Percentiles rank a stretch among this genome's conserved stretches.
Conservation (phyloP, 805 yeast species). For the Yamadazyma laniorum region DNA sequence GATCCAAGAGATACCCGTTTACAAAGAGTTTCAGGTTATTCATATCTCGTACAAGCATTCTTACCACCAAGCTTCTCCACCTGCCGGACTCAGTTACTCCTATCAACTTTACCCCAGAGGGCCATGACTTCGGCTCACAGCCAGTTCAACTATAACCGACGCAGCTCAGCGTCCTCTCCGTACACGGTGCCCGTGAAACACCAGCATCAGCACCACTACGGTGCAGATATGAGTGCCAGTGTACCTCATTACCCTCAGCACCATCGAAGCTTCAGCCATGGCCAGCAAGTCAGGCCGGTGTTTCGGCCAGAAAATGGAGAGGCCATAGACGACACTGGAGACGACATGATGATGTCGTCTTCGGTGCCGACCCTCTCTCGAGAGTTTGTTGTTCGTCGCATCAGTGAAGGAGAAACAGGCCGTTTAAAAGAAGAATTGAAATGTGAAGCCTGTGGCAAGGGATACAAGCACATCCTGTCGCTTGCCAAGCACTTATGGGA, state of each 20-base stretch:
- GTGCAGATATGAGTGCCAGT: neutral
- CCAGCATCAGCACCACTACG: slow-evolving; percentile 14
- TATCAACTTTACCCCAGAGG: no score
- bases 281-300: slow-evolving; percentile 1
- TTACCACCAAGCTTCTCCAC: no score
- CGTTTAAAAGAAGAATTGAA: slow-evolving; percentile 78
- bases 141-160: slow-evolving; percentile 29
- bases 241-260: slow-evolving; percentile 7
- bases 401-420: slow-evolving; percentile 84
- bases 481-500: slow-evolving; percentile 90
- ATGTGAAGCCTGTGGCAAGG: slow-evolving; percentile 91
- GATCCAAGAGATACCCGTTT: no score
- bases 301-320: slow-evolving; percentile 9
- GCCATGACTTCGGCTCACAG: slow-evolving; percentile 15
- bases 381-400: slow-evolving; percentile 78
- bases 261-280: slow-evolving; percentile 8
- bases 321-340: slow-evolving; percentile 11
- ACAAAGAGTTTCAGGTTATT: no score
- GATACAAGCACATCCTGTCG: slow-evolving; percentile 85
- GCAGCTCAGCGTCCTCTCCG: slow-evolving; percentile 28
- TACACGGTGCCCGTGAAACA: slow-evolving; percentile 28
- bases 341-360: slow-evolving; percentile 16
- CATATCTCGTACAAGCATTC: no score
- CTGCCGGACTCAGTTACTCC: no score
- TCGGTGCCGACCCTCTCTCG: slow-evolving; percentile 50